Evolutionary conservation across 2,329 filamentous ascomycete species (phyloP).

Genomic region (Graphiopsis chlorocephala): DNA sequence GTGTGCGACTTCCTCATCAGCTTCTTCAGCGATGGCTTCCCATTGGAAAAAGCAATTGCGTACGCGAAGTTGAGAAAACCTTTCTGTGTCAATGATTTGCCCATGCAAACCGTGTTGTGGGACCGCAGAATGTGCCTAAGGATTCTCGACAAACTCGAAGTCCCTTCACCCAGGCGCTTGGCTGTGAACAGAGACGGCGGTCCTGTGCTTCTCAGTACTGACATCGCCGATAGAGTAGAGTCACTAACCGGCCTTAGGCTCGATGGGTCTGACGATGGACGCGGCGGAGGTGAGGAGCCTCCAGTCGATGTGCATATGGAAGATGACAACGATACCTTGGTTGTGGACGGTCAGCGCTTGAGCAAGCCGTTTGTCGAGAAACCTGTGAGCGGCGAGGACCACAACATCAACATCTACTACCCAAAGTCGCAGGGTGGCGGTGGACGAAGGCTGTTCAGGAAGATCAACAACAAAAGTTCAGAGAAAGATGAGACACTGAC

Average conservation of each 20-base stretch:
- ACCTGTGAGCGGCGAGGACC: constrained; percentile 95
- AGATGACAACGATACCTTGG: constrained; percentile 84
- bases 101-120: constrained; percentile 97
- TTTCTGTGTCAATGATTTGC: constrained; percentile 95
- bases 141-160: constrained; percentile 83
- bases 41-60: constrained; percentile 92
- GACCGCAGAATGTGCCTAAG: constrained; percentile 85
- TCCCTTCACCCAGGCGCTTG: constrained; percentile 82
- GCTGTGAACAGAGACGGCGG: constrained; percentile 94
- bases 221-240: constrained; percentile 76
- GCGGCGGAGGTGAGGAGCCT: constrained; percentile 54
- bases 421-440: constrained; percentile 82
- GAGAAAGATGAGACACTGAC: constrained; percentile 79
- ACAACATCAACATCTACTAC: constrained; percentile 98
- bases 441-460: constrained; percentile 87
- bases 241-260: constrained; percentile 75
- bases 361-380: constrained; percentile 98
- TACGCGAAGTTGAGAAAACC: constrained; percentile 92
- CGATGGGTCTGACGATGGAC: constrained; percentile 67
- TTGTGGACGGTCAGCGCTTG: constrained; percentile 78
- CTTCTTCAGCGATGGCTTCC: constrained; percentile 97
- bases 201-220: constrained; percentile 71
- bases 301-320: constrained; percentile 75
- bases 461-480: constrained; percentile 98
- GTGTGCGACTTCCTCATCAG: constrained; percentile 95